phyloP scores from a whole-genome alignment of 345 rosid species.

The Dipteronia sinensis region DNA sequence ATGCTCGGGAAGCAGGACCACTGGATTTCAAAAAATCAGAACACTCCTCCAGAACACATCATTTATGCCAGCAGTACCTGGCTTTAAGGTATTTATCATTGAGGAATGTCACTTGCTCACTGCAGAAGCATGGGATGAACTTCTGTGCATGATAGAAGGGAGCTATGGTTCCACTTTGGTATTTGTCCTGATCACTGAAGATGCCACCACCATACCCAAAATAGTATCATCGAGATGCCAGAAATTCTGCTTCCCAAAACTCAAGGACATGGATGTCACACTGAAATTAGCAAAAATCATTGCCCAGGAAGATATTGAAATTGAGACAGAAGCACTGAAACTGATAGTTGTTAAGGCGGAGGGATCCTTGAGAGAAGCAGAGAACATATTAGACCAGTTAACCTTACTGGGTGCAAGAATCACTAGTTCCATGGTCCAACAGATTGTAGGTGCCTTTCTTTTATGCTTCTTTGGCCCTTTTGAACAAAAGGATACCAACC shows the following conservation, averaged over 20 bases:
- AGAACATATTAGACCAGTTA: conserved; percentile 38
- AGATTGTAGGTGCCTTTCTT: conserved; percentile 29
- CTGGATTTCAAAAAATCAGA: conserved; percentile 33
- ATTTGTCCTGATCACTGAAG: conserved; percentile 30
- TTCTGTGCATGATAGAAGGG: conserved; percentile 26
- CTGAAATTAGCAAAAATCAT: conserved; percentile 28
- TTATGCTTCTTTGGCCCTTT: background rate
- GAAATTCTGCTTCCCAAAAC: conserved; percentile 40
- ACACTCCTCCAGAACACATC: conserved; percentile 37
- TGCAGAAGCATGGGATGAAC: conserved; percentile 39
- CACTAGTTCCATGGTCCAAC: conserved; percentile 34
- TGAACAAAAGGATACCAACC: background rate
- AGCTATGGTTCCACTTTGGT: conserved; percentile 9
- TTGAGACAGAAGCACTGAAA: conserved; percentile 35
- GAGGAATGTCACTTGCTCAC: conserved; percentile 38
- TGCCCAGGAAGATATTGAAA: conserved; percentile 26
- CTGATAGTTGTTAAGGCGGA: conserved; percentile 35
- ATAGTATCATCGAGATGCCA: conserved; percentile 31
- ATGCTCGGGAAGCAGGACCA: conserved; percentile 27
- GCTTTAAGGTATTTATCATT: conserved; percentile 33
- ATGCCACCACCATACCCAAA: conserved; percentile 28
- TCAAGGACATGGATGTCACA: conserved; percentile 29
- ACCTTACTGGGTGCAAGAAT: conserved; percentile 32
- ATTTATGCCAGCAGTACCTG: conserved; percentile 28
- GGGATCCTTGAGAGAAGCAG: conserved; percentile 48